phyloP scores from a whole-genome alignment of 139 green algal genomes.

The Coelastrella sp. region DNA sequence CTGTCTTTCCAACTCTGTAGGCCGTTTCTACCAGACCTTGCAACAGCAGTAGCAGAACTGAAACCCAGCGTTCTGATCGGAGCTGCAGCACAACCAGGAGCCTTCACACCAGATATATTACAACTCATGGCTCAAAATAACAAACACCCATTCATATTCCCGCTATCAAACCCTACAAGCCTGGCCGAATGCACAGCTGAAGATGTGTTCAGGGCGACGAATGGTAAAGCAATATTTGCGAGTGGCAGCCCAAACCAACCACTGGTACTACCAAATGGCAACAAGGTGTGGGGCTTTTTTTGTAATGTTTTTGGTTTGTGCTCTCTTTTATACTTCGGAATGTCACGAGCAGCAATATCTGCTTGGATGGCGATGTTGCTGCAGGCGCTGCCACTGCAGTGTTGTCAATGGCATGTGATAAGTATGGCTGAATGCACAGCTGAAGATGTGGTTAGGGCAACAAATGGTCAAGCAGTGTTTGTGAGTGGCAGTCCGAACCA shows the following conservation, averaged over 20 bases:
- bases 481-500: slow-evolving; percentile 10
- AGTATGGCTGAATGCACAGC: too few species aligned
- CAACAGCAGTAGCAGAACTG: slow-evolving; percentile 51
- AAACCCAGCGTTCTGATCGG: slow-evolving; percentile 74
- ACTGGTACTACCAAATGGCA: background rate
- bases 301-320: too few species aligned
- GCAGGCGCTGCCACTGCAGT: too few species aligned
- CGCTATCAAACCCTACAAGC: slow-evolving; percentile 91
- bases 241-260: slow-evolving; percentile 20
- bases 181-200: slow-evolving; percentile 89
- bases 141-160: slow-evolving; percentile 80
- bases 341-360: too few species aligned
- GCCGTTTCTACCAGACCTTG: slow-evolving; percentile 53
- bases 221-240: slow-evolving; percentile 52
- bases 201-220: slow-evolving; percentile 63
- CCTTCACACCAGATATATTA: background rate
- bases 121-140: background rate
- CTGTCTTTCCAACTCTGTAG: background rate
- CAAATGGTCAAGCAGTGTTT: background rate
- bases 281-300: too few species aligned
- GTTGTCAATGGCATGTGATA: too few species aligned
- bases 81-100: slow-evolving; percentile 21
- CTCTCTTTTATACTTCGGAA: too few species aligned
- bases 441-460: too few species aligned
- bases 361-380: too few species aligned